Base-by-base conservation (phyloP, 176 grass and related monocot genomes). In the Oryza officinalis region DNA sequence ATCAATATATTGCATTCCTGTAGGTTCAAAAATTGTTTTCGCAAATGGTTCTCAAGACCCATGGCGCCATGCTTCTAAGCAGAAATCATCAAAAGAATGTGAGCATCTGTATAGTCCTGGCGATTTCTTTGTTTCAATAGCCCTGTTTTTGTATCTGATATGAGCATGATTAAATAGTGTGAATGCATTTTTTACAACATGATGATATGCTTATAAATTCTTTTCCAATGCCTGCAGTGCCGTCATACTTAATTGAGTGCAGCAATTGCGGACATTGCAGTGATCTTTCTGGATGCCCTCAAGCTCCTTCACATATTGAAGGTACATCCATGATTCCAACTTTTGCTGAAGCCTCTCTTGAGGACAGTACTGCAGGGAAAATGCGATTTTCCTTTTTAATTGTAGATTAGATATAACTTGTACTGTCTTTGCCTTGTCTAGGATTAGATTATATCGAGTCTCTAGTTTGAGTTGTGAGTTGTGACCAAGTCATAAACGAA, bases 21-120 rank as follows among this genome's bases (percentile, higher is more conserved):
- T 68, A 98, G 96, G 93, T 90, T 92, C 96, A 20, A 98, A 89
- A 89, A 98, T 98, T 83, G 59, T 96, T 68, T 98, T 95, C 80
- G 87, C 89, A 20, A 98, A 98, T 87, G 96, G 96, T 13, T 95
- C 93, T 67, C 96, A 95, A 88, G 96, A 98, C 63, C 96, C 89
- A 38, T 98, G 96, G 96, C 93, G 93, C 63, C 96, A 94, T 79
- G 93, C 96, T 90, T 98, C 96, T 69, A 98, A 98, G 76, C 91
- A 98, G 79, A 92, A 86, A 81, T 98, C 91, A 74, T 94, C 96
- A 32, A 35, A 93, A 72, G 84, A 89, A 79, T 38, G 96, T 98
- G 80, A 93, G 89, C 46, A 87, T 76, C 45, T 70, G 22, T 28
- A 50, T 13, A 52, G 27, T 65, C 43, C 11, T 73, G 67, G 72